Base-by-base conservation (phyloP, 345 rosid genomes). In the Salix arbutifolia region DNA sequence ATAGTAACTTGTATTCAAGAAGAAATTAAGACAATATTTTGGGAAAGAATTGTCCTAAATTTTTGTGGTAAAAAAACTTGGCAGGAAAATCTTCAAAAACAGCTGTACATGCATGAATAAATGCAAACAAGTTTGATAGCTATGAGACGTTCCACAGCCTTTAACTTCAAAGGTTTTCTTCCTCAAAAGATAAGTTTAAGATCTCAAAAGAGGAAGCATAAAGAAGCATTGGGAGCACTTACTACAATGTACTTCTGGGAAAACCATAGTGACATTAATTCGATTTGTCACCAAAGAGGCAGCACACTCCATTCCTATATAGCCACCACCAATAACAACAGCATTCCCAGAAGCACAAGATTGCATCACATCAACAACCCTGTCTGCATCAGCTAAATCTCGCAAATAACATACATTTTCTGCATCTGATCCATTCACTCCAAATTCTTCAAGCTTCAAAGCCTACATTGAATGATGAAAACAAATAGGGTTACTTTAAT, bases 251-350 rank as follows among this genome's bases (percentile, higher is more conserved):
- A 85, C 92, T 85, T 96, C 99, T 23, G 99, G 99, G 86, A 96
- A 96, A 86, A 96, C 99, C 98, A 96, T 89, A 16, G 99, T 91
- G 67, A 93, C 96, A 52, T 90, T 92, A 71, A 92, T 91, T 81
- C 87, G 91, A 88, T 91, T 93, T 86, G 89, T 93, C 81, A 88
- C 98, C 85, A 93, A 85, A 73, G 99, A 96, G 74, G 98, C 97
- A 72, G 99, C 94, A 77, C 98, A 92, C 83, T 96, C 99, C 99
- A 96, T 96, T 84, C 98, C 97, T 62, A 96, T 90, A 78, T 96
- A 96, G 80, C 99, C 99, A 79, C 98, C 99, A 16, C 98, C 99
- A 1, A 96, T 96, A 72, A 96, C 94, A 75, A 96, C 91, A 70
- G 98, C 97, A 83, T 92, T 89, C 71, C 96, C 94, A 65, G 88